These are phyloP conservation scores for Herpetospermum pedunculosum DNA, from an alignment of 306 rosid species.

Conservation along the genomic window DNA sequence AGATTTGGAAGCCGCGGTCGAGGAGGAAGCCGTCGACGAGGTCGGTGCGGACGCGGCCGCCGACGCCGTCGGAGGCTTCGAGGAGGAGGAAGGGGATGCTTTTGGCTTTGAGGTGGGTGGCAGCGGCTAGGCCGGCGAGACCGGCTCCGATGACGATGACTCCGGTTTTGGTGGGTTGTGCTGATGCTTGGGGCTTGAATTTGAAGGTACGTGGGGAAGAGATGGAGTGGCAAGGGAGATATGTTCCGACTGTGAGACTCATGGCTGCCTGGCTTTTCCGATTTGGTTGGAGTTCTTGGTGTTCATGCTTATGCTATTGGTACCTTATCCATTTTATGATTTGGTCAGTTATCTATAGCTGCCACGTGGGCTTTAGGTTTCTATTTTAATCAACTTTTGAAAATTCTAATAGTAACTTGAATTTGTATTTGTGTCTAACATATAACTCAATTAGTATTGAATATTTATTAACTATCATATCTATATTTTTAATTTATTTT, in stretches of 20 bases:
- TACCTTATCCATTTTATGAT: neutral
- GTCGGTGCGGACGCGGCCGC: conserved; percentile 80
- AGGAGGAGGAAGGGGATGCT: conserved; percentile 67
- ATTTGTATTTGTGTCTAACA: too few relatives aligned
- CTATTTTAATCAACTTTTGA: too few relatives aligned
- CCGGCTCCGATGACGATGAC: conserved; percentile 72
- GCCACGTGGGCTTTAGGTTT: neutral
- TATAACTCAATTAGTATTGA: too few relatives aligned
- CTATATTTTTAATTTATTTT: too few relatives aligned
- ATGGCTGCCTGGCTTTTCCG: neutral
- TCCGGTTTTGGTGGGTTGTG: conserved; percentile 15
- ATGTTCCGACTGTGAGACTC: neutral
- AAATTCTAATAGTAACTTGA: too few relatives aligned
- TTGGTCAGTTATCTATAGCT: neutral
- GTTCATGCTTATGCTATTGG: neutral
- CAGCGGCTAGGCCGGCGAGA: conserved; percentile 77
- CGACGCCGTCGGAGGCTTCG: conserved; percentile 62
- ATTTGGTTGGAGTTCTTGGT: neutral
- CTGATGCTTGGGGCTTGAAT: conserved; percentile 31
- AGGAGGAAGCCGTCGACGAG: conserved; percentile 60
- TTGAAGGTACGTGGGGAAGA: neutral
- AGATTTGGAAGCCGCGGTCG: conserved; percentile 88
- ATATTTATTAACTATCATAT: too few relatives aligned
- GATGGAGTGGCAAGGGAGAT: neutral
- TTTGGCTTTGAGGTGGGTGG: conserved; percentile 49